Conservation (phyloP, 345 rosid genomes). For the Salix udensis region DNA sequence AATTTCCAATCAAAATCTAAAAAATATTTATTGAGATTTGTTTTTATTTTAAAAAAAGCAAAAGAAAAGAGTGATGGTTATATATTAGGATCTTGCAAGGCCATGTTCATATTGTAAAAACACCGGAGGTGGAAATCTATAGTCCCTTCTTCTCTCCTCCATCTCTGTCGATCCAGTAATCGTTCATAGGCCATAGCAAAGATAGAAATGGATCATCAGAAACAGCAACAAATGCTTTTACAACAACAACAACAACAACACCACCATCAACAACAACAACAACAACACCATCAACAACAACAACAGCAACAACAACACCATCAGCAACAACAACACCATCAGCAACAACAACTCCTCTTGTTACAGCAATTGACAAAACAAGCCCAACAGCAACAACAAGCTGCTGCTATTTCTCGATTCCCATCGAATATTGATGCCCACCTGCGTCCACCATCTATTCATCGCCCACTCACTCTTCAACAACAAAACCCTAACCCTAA, state of each 20-base stretch:
- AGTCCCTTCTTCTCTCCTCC: neutral
- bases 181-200: neutral
- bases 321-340: constrained; percentile 49
- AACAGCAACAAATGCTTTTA: constrained; percentile 27
- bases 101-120: too few species aligned
- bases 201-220: constrained; percentile 23
- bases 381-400: constrained; percentile 64
- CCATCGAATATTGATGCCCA: constrained; percentile 90
- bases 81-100: too few species aligned
- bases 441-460: constrained; percentile 55
- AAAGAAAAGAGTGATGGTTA: too few species aligned
- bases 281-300: constrained; percentile 28
- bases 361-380: constrained; percentile 56
- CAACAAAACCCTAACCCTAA: constrained; percentile 38
- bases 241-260: constrained; percentile 31
- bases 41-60: too few species aligned
- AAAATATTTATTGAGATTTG: too few species aligned
- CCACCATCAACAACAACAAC: constrained; percentile 44
- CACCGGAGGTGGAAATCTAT: too few species aligned
- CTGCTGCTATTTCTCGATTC: constrained; percentile 82
- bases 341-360: constrained; percentile 60
- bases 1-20: too few species aligned
- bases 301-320: constrained; percentile 38
- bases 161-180: neutral
- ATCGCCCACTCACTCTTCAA: constrained; percentile 36